These are phyloP conservation scores for Alectoria sarmentosa DNA, from an alignment of 495 filamentous ascomycete species.

Conservation along the genomic window DNA sequence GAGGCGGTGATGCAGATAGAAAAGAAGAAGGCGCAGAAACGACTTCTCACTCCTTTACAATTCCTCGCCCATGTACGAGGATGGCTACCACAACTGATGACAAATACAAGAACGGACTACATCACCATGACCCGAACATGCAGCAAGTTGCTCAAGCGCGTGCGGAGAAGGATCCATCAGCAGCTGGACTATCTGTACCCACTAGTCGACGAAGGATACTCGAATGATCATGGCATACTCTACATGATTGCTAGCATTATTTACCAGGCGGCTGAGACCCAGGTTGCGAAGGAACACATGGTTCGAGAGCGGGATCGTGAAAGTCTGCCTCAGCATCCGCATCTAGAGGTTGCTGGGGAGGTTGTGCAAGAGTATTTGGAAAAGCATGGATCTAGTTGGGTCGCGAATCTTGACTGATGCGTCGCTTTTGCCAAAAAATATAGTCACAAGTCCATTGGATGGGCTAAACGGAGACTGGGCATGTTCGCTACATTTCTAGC, in stretches of 20 bases:
- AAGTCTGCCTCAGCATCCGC: neutral
- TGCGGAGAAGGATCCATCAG: neutral
- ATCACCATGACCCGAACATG: slow-evolving; percentile 5
- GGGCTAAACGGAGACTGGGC: neutral
- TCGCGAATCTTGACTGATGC: neutral
- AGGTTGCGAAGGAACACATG: neutral
- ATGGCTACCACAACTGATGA: slow-evolving; percentile 8
- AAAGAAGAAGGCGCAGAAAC: neutral
- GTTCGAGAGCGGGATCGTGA: neutral
- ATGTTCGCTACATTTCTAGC: neutral
- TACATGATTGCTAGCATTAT: neutral
- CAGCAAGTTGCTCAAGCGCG: neutral
- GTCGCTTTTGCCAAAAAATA: too few relatives aligned
- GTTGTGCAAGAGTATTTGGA: neutral
- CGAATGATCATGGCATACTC: slow-evolving; percentile 1
- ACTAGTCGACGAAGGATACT: neutral
- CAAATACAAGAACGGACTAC: neutral
- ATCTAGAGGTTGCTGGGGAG: slow-evolving; percentile 3
- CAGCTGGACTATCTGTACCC: neutral
- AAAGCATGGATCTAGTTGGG: neutral
- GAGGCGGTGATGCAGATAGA: too few relatives aligned
- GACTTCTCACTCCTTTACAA: neutral
- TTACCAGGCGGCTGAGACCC: neutral
- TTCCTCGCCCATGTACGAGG: slow-evolving; percentile 3
- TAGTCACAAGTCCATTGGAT: neutral